Conservation (phyloP, 352 stramenopile species). For the Globisporangium echinulatum region DNA sequence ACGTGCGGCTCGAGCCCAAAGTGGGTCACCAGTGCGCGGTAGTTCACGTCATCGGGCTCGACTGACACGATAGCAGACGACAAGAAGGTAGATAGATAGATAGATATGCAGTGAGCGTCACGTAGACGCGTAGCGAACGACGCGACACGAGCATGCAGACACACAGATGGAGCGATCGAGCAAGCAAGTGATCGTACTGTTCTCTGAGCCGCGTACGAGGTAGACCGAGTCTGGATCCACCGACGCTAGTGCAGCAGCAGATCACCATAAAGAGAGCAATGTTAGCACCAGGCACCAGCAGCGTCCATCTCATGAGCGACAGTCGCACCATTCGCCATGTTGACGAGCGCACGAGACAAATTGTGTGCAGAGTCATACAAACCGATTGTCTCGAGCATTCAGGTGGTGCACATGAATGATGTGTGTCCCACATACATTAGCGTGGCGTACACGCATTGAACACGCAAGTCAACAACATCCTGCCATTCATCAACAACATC, state of each 20-base stretch:
- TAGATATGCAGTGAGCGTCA: neutral
- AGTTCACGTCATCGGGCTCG: constrained; percentile 53
- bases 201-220: constrained; percentile 44
- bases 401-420: neutral
- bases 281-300: too few species aligned
- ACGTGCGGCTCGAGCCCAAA: constrained; percentile 61
- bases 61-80: constrained; percentile 23
- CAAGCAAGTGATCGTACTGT: constrained; percentile 29
- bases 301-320: neutral
- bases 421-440: neutral
- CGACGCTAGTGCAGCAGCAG: constrained; percentile 11
- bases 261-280: neutral
- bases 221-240: constrained; percentile 46
- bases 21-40: constrained; percentile 50
- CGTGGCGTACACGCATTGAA: too few species aligned
- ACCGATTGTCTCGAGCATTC: neutral
- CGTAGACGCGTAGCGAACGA: neutral
- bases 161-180: neutral
- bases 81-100: neutral
- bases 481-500: neutral
- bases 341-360: neutral
- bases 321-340: constrained; percentile 9
- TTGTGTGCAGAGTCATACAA: neutral
- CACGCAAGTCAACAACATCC: neutral
- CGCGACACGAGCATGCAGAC: neutral